Conservation (phyloP, 202 grass and related monocot genomes). For the Schoenoplectus tabernaemontani region DNA sequence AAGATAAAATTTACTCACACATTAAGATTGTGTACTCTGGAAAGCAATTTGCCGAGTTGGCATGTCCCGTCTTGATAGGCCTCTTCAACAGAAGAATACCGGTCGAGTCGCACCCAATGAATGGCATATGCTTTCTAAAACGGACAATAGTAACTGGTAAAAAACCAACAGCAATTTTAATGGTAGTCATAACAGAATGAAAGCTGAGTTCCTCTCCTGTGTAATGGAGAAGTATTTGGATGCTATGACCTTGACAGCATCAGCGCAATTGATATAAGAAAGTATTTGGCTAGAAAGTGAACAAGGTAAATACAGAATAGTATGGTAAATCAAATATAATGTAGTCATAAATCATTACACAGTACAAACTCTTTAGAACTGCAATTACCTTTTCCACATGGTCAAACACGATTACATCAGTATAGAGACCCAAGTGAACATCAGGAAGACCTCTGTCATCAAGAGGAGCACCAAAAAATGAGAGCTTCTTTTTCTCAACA, state of each 20-base stretch:
- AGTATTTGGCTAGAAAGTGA: background rate
- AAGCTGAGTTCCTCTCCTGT: background rate
- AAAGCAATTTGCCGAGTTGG: slow-evolving; percentile 46
- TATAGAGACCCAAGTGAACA: slow-evolving; percentile 88
- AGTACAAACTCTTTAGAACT: background rate
- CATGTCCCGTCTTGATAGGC: slow-evolving; percentile 73
- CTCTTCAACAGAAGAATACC: slow-evolving; percentile 59
- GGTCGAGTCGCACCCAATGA: slow-evolving; percentile 84
- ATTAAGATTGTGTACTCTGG: slow-evolving; percentile 70
- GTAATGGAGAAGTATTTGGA: background rate
- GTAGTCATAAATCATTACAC: background rate
- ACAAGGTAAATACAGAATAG: background rate
- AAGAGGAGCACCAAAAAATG: slow-evolving; percentile 61
- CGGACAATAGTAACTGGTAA: slow-evolving; percentile 17
- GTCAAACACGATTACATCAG: slow-evolving; percentile 88
- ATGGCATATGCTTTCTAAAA: slow-evolving; percentile 79
- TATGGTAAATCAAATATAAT: background rate
- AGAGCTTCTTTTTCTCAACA: slow-evolving; percentile 88
- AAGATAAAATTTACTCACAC: slow-evolving; percentile 48
- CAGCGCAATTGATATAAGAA: background rate
- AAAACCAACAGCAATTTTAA: background rate
- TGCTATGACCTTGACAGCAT: background rate
- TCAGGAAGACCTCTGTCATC: slow-evolving; percentile 89
- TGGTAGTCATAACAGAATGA: background rate
- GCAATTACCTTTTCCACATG: slow-evolving; percentile 79